phyloP scores from a whole-genome alignment of 257 asterid genomes.

The Plantago elongata region DNA sequence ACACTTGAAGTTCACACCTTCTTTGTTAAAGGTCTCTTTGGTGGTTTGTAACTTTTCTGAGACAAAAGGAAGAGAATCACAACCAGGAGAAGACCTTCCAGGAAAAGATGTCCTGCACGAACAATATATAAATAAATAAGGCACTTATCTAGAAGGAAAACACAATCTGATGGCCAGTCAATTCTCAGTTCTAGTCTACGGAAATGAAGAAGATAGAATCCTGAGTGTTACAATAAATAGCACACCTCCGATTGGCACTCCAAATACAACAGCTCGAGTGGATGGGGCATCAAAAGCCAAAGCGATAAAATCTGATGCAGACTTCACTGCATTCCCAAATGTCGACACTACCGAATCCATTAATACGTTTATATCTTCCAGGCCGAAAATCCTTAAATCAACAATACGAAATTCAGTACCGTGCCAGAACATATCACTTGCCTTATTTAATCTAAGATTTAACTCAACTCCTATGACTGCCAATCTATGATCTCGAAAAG shows the following conservation, averaged over 20 bases:
- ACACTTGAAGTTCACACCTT: conserved; percentile 39
- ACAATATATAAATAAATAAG: conserved; percentile 3
- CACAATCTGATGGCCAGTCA: too few relatives aligned
- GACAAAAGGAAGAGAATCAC: conserved; percentile 79
- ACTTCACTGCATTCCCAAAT: conserved; percentile 44
- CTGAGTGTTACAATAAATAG: conserved; percentile 9
- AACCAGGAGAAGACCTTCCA: conserved; percentile 86
- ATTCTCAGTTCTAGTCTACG: background rate
- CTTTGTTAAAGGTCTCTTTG: conserved; percentile 85
- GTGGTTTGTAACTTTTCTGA: conserved; percentile 93
- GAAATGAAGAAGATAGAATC: background rate
- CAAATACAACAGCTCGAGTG: conserved; percentile 80
- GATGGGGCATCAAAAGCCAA: conserved; percentile 62
- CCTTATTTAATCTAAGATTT: too few relatives aligned
- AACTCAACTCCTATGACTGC: too few relatives aligned
- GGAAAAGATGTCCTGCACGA: conserved; percentile 78
- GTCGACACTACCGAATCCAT: conserved; percentile 42
- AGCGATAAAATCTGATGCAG: conserved; percentile 66
- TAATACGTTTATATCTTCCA: conserved; percentile 11
- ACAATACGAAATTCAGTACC: conserved; percentile 14
- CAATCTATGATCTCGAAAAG: too few relatives aligned
- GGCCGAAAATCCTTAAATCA: background rate
- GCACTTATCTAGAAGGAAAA: too few relatives aligned
- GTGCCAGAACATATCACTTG: conserved; percentile 10
- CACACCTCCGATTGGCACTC: conserved; percentile 84